A percentile compares a stretch with the other conserved stretches of the same genome.
phyloP scores from a whole-genome alignment of 1,139 yeast genomes.

The Debaryomyces psychrophilus region DNA sequence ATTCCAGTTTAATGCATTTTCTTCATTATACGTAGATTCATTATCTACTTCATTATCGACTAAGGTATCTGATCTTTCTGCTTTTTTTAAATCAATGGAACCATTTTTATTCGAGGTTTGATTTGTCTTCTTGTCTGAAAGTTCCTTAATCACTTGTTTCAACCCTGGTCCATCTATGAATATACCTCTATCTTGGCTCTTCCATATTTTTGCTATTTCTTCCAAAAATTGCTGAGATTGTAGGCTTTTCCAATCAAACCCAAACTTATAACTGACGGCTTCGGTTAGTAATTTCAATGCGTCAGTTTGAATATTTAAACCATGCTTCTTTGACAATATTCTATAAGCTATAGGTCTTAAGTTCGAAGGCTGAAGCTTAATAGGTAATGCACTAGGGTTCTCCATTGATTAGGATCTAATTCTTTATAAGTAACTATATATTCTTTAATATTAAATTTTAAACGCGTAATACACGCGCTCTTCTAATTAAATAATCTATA shows the following conservation, averaged over 20 bases:
- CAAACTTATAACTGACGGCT: constrained; percentile 72
- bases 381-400: constrained; percentile 52
- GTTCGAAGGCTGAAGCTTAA: constrained; percentile 75
- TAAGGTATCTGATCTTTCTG: constrained; percentile 36
- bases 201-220: constrained; percentile 82
- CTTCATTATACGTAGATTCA: constrained; percentile 19
- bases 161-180: constrained; percentile 81
- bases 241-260: constrained; percentile 82
- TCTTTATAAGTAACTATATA: neutral
- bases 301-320: constrained; percentile 83
- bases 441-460: neutral
- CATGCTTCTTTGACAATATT: constrained; percentile 86
- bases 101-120: constrained; percentile 1
- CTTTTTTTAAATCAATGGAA: constrained; percentile 16
- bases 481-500: neutral
- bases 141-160: constrained; percentile 62
- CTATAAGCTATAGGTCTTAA: constrained; percentile 91
- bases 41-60: constrained; percentile 24
- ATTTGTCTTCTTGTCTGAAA: constrained; percentile 22
- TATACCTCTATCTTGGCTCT: constrained; percentile 81
- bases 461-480: constrained; percentile 8
- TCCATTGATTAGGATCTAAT: constrained; percentile 8
- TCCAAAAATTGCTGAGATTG: constrained; percentile 73
- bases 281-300: constrained; percentile 77
- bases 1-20: constrained; percentile 57